phyloP scores from a whole-genome alignment of 2,329 filamentous ascomycete species.

The Penicillium digitatum region DNA sequence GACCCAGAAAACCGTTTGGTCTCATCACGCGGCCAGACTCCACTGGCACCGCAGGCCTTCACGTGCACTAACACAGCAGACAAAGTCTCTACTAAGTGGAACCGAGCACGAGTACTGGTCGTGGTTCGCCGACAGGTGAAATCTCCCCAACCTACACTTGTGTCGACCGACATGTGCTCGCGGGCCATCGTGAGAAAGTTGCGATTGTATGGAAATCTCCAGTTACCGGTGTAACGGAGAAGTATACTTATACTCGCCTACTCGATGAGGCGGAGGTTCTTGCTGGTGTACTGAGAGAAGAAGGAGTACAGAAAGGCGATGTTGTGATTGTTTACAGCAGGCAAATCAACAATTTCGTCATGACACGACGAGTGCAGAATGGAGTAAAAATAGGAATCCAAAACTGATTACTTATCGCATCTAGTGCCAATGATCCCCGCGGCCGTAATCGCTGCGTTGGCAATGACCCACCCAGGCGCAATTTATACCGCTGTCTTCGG shows the following conservation, averaged over 20 bases:
- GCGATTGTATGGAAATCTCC: slow-evolving; percentile 88
- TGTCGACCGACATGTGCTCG: slow-evolving; percentile 79
- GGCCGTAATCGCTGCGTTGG: slow-evolving; percentile 79
- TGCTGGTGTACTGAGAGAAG: slow-evolving; percentile 75
- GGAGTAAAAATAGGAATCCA: not conserved
- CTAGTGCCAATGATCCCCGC: slow-evolving; percentile 93
- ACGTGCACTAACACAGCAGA: slow-evolving; percentile 55
- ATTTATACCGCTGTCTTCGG: slow-evolving; percentile 92
- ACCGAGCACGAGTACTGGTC: slow-evolving; percentile 72
- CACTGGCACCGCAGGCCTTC: slow-evolving; percentile 76
- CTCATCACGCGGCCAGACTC: slow-evolving; percentile 66
- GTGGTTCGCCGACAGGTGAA: slow-evolving; percentile 85
- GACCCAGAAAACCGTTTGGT: slow-evolving; percentile 74
- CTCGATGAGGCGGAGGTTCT: slow-evolving; percentile 76
- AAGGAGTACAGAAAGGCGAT: slow-evolving; percentile 78
- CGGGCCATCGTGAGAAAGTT: slow-evolving; percentile 66
- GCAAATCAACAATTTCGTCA: slow-evolving; percentile 23
- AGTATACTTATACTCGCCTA: slow-evolving; percentile 69
- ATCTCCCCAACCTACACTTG: slow-evolving; percentile 92
- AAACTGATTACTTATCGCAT: not conserved
- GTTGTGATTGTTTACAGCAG: slow-evolving; percentile 85
- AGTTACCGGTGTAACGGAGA: slow-evolving; percentile 68
- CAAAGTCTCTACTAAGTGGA: slow-evolving; percentile 60
- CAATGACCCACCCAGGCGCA: slow-evolving; percentile 74
- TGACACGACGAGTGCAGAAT: not conserved